A percentile compares a stretch with the other conserved stretches of the same genome.
Conservation (phyloP, 495 filamentous ascomycete species). For the Talaromyces ruber region DNA sequence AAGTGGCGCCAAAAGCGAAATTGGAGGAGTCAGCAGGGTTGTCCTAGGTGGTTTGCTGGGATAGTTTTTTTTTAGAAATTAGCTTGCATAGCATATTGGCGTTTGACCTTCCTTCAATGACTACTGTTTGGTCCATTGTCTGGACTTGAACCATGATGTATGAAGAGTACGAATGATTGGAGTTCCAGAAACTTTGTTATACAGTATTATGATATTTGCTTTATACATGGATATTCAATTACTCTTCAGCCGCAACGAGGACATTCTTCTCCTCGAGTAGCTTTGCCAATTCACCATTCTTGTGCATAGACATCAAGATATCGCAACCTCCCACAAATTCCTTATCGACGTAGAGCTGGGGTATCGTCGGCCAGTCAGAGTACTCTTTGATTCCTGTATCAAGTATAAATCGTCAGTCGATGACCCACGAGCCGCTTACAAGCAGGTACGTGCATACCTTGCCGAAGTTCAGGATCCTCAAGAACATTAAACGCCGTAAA, state of each 20-base stretch:
- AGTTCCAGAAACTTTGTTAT: neutral
- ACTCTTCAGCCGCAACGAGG: slow-evolving; percentile 48
- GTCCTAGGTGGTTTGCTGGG: slow-evolving; percentile 80
- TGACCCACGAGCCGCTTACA: neutral
- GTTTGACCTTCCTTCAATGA: neutral
- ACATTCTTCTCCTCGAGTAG: slow-evolving; percentile 86
- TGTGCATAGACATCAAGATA: slow-evolving; percentile 95
- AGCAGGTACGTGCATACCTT: slow-evolving; percentile 48
- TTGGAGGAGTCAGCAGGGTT: slow-evolving; percentile 76
- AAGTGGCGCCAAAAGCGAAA: slow-evolving; percentile 63
- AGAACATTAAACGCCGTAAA: slow-evolving; percentile 96
- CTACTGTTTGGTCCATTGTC: neutral
- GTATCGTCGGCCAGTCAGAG: slow-evolving; percentile 98
- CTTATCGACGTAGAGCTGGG: slow-evolving; percentile 88
- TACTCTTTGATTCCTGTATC: slow-evolving; percentile 88
- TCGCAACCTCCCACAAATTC: slow-evolving; percentile 97
- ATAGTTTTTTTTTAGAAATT: slow-evolving; percentile 32
- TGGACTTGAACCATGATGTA: neutral
- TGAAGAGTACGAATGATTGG: neutral
- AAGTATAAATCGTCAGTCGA: slow-evolving; percentile 6
- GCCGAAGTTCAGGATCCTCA: slow-evolving; percentile 77
- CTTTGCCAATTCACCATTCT: slow-evolving; percentile 88
- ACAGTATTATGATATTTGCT: neutral
- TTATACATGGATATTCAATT: slow-evolving; percentile 4
- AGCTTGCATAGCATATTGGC: slow-evolving; percentile 1